These are phyloP conservation scores for Mercurialis annua DNA, from an alignment of 345 rosid species.

Conservation along the genomic window DNA sequence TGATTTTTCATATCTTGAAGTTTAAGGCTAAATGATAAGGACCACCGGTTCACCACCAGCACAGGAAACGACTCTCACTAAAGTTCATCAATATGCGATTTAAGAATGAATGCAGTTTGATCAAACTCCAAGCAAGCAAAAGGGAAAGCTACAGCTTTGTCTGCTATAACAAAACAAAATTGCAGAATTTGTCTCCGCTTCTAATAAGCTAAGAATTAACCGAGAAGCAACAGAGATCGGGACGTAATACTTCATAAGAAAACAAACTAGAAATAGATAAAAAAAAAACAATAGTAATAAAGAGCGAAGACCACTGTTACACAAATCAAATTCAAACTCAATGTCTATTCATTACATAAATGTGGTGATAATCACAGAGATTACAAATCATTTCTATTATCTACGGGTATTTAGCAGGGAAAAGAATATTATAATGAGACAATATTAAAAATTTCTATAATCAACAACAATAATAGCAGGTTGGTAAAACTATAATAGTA, in stretches of 20 bases:
- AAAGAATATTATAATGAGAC: not conserved
- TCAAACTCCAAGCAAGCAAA: too few relatives aligned
- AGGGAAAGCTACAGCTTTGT: too few relatives aligned
- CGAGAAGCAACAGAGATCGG: not conserved
- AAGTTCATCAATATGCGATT: too few relatives aligned
- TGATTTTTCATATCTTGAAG: too few relatives aligned
- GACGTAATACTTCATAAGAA: not conserved
- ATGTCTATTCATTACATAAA: slow-evolving; percentile 11
- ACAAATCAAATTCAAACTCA: slow-evolving; percentile 9
- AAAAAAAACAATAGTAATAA: not conserved
- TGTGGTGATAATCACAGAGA: slow-evolving; percentile 26
- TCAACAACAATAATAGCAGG: slow-evolving; percentile 21
- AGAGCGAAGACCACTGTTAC: not conserved
- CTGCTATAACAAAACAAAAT: too few relatives aligned
- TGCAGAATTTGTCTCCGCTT: too few relatives aligned
- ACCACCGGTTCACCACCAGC: too few relatives aligned
- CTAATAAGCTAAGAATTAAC: not conserved
- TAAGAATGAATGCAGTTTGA: too few relatives aligned
- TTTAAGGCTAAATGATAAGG: too few relatives aligned
- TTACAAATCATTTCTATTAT: slow-evolving; percentile 30
- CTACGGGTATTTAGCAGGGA: slow-evolving; percentile 13
- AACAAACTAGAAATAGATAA: not conserved
- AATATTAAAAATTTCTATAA: slow-evolving; percentile 15
- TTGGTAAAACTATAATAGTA: slow-evolving; percentile 9
- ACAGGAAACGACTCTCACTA: too few relatives aligned